Evolutionary conservation across 768 basidiomycete species (phyloP).

Genomic region (Lactifluus echinatus): DNA sequence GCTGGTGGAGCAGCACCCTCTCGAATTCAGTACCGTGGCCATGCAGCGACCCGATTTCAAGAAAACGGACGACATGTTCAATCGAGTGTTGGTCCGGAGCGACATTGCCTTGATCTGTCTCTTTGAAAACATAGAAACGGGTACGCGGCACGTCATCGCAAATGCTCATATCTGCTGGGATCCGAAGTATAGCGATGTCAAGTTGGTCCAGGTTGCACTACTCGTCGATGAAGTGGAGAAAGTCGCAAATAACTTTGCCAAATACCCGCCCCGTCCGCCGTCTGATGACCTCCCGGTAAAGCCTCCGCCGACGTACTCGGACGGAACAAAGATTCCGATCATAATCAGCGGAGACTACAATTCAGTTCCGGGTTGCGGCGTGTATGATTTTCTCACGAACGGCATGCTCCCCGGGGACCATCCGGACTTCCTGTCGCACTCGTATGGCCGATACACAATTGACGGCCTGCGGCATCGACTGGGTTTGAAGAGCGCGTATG

Average conservation of each 20-base stretch:
- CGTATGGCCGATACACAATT: constrained; percentile 87
- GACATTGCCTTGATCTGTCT: constrained; percentile 83
- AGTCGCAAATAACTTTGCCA: constrained; percentile 75
- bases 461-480: constrained; percentile 79
- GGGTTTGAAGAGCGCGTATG: constrained; percentile 79
- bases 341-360: constrained; percentile 96
- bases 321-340: constrained; percentile 83
- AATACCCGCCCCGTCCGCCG: constrained; percentile 61
- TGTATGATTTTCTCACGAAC: constrained; percentile 81
- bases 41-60: constrained; percentile 91
- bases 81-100: constrained; percentile 91
- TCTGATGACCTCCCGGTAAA: constrained; percentile 34
- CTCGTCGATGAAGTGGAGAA: constrained; percentile 91
- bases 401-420: constrained; percentile 68
- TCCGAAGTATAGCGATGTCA: constrained; percentile 87
- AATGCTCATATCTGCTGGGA: constrained; percentile 95
- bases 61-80: constrained; percentile 99
- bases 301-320: constrained; percentile 61
- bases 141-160: constrained; percentile 79
- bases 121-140: constrained; percentile 80
- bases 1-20: constrained; percentile 85
- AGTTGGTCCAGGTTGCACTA: constrained; percentile 91
- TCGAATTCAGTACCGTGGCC: constrained; percentile 90
- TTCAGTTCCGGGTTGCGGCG: constrained; percentile 76
- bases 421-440: constrained; percentile 85